Evolutionary conservation across 306 rosid species (phyloP), one percentile per base, ranked within the genome.

Genomic region (Notholithocarpus densiflorus): DNA sequence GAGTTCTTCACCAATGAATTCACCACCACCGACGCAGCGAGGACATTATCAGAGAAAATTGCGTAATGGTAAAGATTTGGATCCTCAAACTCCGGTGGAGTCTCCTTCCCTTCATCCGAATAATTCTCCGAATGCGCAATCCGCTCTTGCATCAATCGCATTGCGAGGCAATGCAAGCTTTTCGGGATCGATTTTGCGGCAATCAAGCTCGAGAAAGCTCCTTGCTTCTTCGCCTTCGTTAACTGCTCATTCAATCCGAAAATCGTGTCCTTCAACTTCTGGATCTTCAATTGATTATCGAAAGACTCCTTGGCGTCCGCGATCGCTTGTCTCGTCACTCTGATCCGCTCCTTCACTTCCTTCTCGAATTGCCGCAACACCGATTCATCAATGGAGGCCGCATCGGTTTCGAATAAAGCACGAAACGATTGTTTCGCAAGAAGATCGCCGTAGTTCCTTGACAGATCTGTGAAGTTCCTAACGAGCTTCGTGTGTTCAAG

Each of bases 251-350:
- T 94, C 83, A 90, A 94, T 2, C 91, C 88, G 26, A 94, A 94
- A 83, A 94, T 94, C 0, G 96, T 94, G 43, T 94, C 98, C 90
- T 94, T 94, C 78, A 90, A 84, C 88, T 94, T 94, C 84, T 94
- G 98, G 82, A 94, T 94, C 88, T 94, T 94, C 75, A 94, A 91
- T 86, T 94, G 97, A 77, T 90, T 94, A 80, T 92, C 98, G 20
- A 94, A 94, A 5, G 96, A 90, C 78, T 94, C 97, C 80, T 94
- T 92, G 43, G 97, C 96, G 64, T 94, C 98, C 1, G 93, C 65
- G 0, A 94, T 87, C 82, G 90, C 92, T 82, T 90, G 98, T 15
- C 98, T 90, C 0, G 98, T 94, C 56, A 85, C 83, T 76, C 89
- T 92, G 51, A 94, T 94, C 0, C 96, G 86, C 88, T 92, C 97